A percentile compares a stretch with the other conserved stretches of the same genome.
phyloP scores from a whole-genome alignment of 2,329 filamentous ascomycete species.

The Alternaria infectoria region DNA sequence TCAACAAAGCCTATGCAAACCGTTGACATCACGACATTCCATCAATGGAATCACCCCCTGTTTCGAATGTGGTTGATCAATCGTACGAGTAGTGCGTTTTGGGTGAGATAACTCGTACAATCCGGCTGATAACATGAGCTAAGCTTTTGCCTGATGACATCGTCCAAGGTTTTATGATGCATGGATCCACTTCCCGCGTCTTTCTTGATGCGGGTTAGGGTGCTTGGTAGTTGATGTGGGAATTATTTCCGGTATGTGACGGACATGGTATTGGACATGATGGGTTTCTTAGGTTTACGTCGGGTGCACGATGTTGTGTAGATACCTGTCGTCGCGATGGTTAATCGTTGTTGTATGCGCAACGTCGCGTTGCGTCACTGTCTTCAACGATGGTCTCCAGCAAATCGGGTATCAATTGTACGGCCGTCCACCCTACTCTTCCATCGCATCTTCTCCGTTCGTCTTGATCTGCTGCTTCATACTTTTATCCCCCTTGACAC shows the following conservation, averaged over 20 bases:
- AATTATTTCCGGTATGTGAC: neutral
- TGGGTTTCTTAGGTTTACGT: neutral
- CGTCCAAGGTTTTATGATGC: slow-evolving; percentile 4
- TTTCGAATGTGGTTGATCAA: neutral
- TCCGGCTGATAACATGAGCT: neutral
- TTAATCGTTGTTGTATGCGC: neutral
- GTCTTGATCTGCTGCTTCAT: neutral
- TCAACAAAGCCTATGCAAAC: neutral
- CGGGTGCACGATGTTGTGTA: neutral
- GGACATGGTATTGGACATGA: neutral
- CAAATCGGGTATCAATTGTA: slow-evolving; percentile 5
- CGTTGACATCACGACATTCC: neutral
- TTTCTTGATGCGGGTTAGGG: neutral
- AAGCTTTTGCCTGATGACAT: slow-evolving; percentile 14
- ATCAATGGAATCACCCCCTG: neutral
- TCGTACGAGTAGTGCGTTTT: neutral
- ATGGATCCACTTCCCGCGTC: neutral
- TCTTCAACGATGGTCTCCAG: neutral
- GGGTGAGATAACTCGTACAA: neutral
- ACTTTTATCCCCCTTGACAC: neutral
- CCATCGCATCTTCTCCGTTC: neutral
- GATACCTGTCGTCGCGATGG: neutral
- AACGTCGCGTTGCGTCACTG: neutral
- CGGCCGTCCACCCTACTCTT: neutral
- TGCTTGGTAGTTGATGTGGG: neutral